These are phyloP conservation scores for Arthonia radiata DNA, from an alignment of 495 filamentous ascomycete species.

Conservation along the genomic window DNA sequence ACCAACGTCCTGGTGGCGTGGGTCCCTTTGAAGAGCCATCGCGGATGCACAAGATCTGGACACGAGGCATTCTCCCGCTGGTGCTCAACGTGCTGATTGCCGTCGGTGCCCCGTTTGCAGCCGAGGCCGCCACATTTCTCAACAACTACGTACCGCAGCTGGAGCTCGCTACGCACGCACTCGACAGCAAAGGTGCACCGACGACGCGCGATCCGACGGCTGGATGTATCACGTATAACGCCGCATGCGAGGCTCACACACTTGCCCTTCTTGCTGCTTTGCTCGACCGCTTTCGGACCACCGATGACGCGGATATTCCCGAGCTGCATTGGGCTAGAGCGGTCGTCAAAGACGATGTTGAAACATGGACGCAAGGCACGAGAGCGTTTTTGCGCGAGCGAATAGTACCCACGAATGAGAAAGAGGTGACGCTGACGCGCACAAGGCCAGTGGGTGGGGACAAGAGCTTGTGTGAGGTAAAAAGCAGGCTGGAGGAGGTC, in stretches of 20 bases:
- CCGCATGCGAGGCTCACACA: conserved; percentile 50
- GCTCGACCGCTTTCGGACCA: conserved; percentile 31
- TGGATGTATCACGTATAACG: conserved; percentile 37
- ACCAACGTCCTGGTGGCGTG: conserved; percentile 36
- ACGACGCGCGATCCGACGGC: conserved; percentile 12
- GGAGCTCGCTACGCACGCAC: conserved; percentile 30
- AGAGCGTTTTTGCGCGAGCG: conserved; percentile 31
- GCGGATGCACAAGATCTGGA: conserved; percentile 64
- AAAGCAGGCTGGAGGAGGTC: conserved; percentile 49
- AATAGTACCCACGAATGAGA: conserved; percentile 41
- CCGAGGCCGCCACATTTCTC: conserved; percentile 65
- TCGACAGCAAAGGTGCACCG: conserved; percentile 23
- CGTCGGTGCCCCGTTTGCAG: conserved; percentile 50
- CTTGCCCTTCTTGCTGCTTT: conserved; percentile 48
- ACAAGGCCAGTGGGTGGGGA: conserved; percentile 19
- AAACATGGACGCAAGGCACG: conserved; percentile 40
- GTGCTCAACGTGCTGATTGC: conserved; percentile 73
- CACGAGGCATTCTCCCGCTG: conserved; percentile 60
- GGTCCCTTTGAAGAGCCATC: conserved; percentile 38
- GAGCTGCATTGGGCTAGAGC: conserved; percentile 46
- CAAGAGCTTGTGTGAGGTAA: conserved; percentile 9
- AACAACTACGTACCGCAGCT: conserved; percentile 63
- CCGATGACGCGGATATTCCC: conserved; percentile 34
- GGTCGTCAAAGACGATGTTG: conserved; percentile 50
- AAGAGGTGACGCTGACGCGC: conserved; percentile 39